Base-by-base conservation (phyloP, 2,329 filamentous ascomycete genomes). In the Fusarium xylarioides region DNA sequence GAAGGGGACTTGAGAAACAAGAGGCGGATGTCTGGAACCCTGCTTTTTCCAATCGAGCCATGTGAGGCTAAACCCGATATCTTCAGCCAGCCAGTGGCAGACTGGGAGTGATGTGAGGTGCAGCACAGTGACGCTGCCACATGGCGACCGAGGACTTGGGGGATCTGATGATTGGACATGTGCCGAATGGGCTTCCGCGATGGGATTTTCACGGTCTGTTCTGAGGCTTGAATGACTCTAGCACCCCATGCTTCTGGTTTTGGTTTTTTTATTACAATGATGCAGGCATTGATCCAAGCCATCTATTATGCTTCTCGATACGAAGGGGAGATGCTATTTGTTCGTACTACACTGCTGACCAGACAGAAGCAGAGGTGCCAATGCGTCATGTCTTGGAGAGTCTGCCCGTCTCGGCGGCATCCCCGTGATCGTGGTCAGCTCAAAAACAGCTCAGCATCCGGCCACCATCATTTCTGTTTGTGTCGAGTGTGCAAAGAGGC, bases 351-450 rank as follows among this genome's bases (percentile, higher is more conserved):
- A 59, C 58, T 42, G 72, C 60, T 74, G 58, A 68, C 58, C 63
- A 73, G 56, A 71, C 68, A 67, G 40, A 74, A 37, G 23, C 34
- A 42, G 60, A 66, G 28, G 21, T 49, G 52, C n/a, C 30, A 43
- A 23, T 21, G 28, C 23, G 50, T 32, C 37, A 60, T 74, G 70
- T 68, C 61, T 75, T 56, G 16, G 50, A 71, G 42, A 71, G 53
- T 66, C 58, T 65, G 32, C 50, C 59, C 50, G 26, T 66, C 74
- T 76, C 61, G 57, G 61, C 70, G 70, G 70, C 67, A 67, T 52
- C 66, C 57, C 70, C 71, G 66, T 77, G 59, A 70, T 66, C 56
- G 66, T 71, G 55, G 73, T 77, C 76, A 77, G 76, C 70, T 76
- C 63, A 73, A 73, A 75, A 77, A 64, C 60, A 63, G 30, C 69